Conservation (phyloP, 139 green algal species). For the Closterium sp. region DNA sequence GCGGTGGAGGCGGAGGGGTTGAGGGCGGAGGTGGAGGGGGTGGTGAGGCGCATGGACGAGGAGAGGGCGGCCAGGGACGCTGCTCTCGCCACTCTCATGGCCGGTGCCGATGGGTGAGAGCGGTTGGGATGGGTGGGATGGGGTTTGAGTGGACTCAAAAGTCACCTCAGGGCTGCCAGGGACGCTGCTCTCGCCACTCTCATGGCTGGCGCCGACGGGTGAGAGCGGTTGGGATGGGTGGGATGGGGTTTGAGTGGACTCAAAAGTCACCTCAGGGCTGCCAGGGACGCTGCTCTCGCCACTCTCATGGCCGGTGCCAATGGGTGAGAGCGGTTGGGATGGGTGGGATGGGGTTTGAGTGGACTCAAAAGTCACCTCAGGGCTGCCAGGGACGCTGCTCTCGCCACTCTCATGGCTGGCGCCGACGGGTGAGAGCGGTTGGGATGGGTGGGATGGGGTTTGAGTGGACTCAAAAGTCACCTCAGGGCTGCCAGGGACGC, state of each 20-base stretch:
- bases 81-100: not conserved
- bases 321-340: not conserved
- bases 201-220: not conserved
- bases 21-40: not conserved
- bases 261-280: too few species aligned
- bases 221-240: not conserved
- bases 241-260: too few species aligned
- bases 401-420: not conserved
- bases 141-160: too few species aligned
- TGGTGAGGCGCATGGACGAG: not conserved
- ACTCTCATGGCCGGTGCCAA: not conserved
- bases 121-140: too few species aligned
- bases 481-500: not conserved
- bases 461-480: too few species aligned
- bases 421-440: not conserved
- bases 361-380: too few species aligned
- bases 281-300: not conserved
- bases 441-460: too few species aligned
- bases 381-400: not conserved
- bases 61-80: not conserved
- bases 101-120: not conserved
- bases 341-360: too few species aligned
- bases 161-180: not conserved
- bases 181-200: not conserved
- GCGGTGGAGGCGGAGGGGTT: not conserved